Conservation (phyloP, 2,329 filamentous ascomycete species). For the Aureobasidium sp. region DNA sequence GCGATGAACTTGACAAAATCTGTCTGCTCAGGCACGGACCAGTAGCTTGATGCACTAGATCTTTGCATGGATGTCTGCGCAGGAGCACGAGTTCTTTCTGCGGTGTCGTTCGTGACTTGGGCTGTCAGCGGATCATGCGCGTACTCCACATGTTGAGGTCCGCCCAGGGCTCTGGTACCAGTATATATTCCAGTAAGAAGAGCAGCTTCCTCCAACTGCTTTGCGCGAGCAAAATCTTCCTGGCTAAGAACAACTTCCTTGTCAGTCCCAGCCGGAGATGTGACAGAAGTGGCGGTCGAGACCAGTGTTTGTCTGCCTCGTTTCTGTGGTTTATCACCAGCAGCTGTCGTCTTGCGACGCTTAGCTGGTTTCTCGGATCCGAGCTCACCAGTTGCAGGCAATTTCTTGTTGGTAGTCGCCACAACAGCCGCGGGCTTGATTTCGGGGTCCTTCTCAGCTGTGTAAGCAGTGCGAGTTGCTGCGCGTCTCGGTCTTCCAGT, state of each 20-base stretch:
- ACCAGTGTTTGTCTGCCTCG: conserved; percentile 23
- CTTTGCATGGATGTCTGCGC: conserved; percentile 18
- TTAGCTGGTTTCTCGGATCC: conserved; percentile 27
- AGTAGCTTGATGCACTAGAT: conserved; percentile 58
- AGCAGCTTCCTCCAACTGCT: conserved; percentile 26
- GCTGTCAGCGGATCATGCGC: conserved; percentile 8
- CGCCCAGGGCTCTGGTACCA: conserved; percentile 12
- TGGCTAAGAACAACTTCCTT: conserved; percentile 25
- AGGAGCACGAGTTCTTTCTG: conserved; percentile 11
- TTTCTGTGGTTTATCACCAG: conserved; percentile 24
- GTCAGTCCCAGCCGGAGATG: conserved; percentile 26
- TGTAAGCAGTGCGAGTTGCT: conserved; percentile 63
- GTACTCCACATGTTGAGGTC: conserved; percentile 12
- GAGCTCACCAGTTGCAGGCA: conserved; percentile 20
- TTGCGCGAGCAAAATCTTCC: conserved; percentile 22
- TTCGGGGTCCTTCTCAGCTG: conserved; percentile 54
- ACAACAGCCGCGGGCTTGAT: conserved; percentile 51
- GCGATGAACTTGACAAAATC: conserved; percentile 66
- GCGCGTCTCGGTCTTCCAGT: conserved; percentile 42
- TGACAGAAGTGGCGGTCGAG: conserved; percentile 27
- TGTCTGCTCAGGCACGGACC: conserved; percentile 72
- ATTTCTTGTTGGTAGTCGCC: conserved; percentile 37
- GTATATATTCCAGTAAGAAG: conserved; percentile 25
- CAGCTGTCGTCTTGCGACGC: conserved; percentile 18
- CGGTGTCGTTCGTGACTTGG: conserved; percentile 3